Conservation (phyloP, 768 basidiomycete genomes). For the Russula abietina region DNA sequence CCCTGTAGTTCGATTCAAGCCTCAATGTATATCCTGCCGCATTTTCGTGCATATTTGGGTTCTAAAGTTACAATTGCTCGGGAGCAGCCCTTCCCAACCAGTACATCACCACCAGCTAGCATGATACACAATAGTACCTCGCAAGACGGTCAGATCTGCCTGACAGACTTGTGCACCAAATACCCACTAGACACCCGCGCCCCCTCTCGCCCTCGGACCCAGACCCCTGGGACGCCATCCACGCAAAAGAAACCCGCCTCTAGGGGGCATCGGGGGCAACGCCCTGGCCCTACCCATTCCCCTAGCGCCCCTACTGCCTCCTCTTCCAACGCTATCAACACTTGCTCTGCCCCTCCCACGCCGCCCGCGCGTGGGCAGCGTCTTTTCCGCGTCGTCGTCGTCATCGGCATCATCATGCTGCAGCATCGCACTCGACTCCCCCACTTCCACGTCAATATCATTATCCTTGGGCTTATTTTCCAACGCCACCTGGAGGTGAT, state of each 20-base stretch:
- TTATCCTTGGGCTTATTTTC: background rate
- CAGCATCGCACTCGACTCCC: conserved; percentile 10
- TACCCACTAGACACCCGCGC: background rate
- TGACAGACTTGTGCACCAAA: background rate
- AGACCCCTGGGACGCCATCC: conserved; percentile 12
- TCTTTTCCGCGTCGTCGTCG: background rate
- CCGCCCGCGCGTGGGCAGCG: conserved; percentile 3
- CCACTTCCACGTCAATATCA: background rate
- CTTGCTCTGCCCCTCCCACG: conserved; percentile 15
- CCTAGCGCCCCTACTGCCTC: background rate
- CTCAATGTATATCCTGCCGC: background rate
- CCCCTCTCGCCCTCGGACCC: conserved; percentile 8
- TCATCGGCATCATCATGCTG: background rate
- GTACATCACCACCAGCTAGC: background rate
- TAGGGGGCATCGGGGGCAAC: conserved; percentile 16
- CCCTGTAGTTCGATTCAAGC: too few species aligned
- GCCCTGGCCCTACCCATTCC: conserved; percentile 9
- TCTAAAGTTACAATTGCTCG: background rate
- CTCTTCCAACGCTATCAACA: conserved; percentile 5
- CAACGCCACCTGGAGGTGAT: background rate
- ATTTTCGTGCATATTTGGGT: too few species aligned
- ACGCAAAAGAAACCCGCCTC: conserved; percentile 17
- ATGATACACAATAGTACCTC: background rate
- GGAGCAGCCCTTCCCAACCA: background rate
- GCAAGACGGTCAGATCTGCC: background rate